These are phyloP conservation scores for Neurospora pannonica DNA, from an alignment of 495 filamentous ascomycete genomes.

Conservation along the genomic window DNA sequence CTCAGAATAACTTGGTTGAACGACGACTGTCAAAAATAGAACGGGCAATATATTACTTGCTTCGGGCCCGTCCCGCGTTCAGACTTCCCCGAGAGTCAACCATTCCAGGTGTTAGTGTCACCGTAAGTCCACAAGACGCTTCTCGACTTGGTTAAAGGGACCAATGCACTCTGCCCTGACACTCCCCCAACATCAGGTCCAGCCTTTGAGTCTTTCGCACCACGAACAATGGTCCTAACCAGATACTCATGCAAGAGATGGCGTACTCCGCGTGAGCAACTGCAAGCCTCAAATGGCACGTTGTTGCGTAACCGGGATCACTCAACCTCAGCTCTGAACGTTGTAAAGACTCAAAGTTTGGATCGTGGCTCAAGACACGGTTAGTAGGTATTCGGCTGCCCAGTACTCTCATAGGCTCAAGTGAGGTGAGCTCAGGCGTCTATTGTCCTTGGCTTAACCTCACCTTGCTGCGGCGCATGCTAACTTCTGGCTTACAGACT, in stretches of 20 bases:
- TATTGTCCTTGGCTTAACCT: not conserved
- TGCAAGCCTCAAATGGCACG: not conserved
- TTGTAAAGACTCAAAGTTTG: not conserved
- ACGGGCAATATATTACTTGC: constrained; percentile 1
- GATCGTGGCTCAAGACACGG: not conserved
- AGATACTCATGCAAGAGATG: not conserved
- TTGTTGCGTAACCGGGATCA: not conserved
- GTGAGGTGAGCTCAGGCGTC: not conserved
- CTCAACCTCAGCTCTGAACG: not conserved
- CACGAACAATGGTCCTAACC: not conserved
- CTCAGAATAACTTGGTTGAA: too few relatives aligned
- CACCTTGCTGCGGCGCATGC: not conserved
- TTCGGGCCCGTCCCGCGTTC: not conserved
- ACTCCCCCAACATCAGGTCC: not conserved
- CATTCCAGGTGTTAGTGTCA: not conserved
- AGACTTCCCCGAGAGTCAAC: not conserved
- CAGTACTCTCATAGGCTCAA: not conserved
- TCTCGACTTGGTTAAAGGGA: not conserved
- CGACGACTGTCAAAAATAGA: constrained; percentile 2
- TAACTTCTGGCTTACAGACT: not conserved
- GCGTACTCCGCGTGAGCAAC: not conserved
- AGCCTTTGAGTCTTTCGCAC: not conserved
- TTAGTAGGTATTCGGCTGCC: not conserved
- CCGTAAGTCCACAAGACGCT: not conserved
- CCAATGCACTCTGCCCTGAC: not conserved